Conservation (phyloP, 768 basidiomycete genomes). For the Hortiboletus flavorubellus region DNA sequence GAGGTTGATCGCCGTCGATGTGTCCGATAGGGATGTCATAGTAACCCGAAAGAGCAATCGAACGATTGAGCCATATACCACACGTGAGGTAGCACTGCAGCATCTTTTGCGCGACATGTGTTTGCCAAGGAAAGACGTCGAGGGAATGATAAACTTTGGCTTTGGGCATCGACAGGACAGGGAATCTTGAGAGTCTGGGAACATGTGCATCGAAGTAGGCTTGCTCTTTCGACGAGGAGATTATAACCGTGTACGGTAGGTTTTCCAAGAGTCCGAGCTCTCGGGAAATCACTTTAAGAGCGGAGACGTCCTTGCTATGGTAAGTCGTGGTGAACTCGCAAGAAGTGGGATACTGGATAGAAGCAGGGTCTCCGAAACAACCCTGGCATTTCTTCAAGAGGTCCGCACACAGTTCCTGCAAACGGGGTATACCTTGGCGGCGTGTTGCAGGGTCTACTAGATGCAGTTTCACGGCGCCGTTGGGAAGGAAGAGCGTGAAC, state of each 20-base stretch:
- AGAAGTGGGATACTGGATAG: conserved; percentile 62
- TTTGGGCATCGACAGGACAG: conserved; percentile 83
- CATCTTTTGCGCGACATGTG: conserved; percentile 79
- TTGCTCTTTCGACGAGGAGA: conserved; percentile 85
- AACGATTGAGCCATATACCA: conserved; percentile 76
- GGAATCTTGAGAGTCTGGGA: conserved; percentile 77
- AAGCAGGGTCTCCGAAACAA: conserved; percentile 38
- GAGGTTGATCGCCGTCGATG: conserved; percentile 83
- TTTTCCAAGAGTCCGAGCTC: conserved; percentile 78
- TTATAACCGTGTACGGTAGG: conserved; percentile 68
- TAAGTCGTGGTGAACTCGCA: conserved; percentile 68
- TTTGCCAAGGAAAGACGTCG: conserved; percentile 88
- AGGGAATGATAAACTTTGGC: conserved; percentile 69
- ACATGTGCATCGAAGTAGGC: conserved; percentile 74
- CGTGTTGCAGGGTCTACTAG: conserved; percentile 89
- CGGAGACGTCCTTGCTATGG: conserved; percentile 73
- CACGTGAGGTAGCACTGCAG: conserved; percentile 75
- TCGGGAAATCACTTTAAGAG: conserved; percentile 82
- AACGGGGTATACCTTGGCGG: conserved; percentile 74
- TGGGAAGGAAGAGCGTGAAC: conserved; percentile 82
- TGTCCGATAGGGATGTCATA: conserved; percentile 94
- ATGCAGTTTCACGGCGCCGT: conserved; percentile 69
- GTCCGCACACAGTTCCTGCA: conserved; percentile 72
- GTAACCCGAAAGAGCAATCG: conserved; percentile 78
- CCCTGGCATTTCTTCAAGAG: conserved; percentile 50